Conservation (phyloP, 2,329 filamentous ascomycete species). For the Hypoxylon sp. region DNA sequence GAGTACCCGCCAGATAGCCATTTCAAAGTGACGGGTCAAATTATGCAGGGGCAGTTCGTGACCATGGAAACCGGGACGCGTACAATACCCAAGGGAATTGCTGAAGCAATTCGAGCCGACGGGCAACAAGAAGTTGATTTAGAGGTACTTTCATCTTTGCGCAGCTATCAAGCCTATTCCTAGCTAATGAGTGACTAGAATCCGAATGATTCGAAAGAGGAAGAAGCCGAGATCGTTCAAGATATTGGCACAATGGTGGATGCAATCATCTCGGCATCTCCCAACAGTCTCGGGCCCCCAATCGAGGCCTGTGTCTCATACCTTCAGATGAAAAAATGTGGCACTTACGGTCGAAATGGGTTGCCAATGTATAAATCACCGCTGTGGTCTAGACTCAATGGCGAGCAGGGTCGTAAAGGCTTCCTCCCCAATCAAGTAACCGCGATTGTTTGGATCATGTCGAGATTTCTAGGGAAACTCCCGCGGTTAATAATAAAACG, state of each 20-base stretch:
- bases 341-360: slow-evolving; percentile 44
- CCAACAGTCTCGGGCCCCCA: slow-evolving; percentile 47
- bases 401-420: slow-evolving; percentile 39
- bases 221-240: slow-evolving; percentile 34
- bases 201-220: slow-evolving; percentile 18
- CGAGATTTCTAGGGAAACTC: slow-evolving; percentile 46
- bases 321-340: slow-evolving; percentile 45
- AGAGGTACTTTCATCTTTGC: slow-evolving; percentile 35
- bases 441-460: slow-evolving; percentile 50
- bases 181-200: slow-evolving; percentile 1
- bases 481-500: slow-evolving; percentile 33
- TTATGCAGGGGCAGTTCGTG: slow-evolving; percentile 38
- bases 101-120: slow-evolving; percentile 38
- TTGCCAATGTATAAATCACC: slow-evolving; percentile 45
- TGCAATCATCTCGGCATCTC: slow-evolving; percentile 45
- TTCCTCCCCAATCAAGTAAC: slow-evolving; percentile 49
- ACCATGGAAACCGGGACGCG: not conserved
- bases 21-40: slow-evolving; percentile 36
- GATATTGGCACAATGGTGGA: slow-evolving; percentile 41
- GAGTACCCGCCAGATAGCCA: slow-evolving; percentile 26
- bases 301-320: slow-evolving; percentile 44
- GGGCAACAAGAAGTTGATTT: slow-evolving; percentile 46
- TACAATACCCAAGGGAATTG: slow-evolving; percentile 24
- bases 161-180: not conserved
- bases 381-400: slow-evolving; percentile 42